phyloP scores from a whole-genome alignment of 768 basidiomycete genomes.

The Psilocybe azurescens region DNA sequence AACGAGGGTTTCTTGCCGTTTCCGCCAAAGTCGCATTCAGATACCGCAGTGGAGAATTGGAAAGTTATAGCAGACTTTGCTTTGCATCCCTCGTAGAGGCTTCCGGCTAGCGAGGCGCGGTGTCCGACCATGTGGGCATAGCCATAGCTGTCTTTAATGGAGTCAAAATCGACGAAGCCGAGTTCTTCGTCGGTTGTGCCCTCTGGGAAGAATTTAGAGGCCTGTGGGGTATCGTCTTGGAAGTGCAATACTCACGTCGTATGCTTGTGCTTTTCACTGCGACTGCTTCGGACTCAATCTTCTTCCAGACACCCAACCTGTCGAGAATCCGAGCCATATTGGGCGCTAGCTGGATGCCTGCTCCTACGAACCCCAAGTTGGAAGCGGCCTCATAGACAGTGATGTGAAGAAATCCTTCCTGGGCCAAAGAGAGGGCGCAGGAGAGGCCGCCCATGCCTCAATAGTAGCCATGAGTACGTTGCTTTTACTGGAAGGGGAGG shows the following conservation, averaged over 20 bases:
- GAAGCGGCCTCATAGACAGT: conserved; percentile 5
- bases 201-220: background rate
- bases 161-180: background rate
- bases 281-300: conserved; percentile 1
- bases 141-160: background rate
- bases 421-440: conserved; percentile 5
- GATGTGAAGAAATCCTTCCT: conserved; percentile 3
- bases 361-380: conserved; percentile 9
- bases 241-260: background rate
- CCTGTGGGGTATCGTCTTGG: background rate
- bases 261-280: background rate
- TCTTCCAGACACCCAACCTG: conserved; percentile 7
- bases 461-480: background rate
- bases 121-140: conserved; percentile 14
- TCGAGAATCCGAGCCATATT: conserved; percentile 11
- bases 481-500: background rate
- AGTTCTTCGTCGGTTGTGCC: conserved; percentile 10
- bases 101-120: conserved; percentile 6
- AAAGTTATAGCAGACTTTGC: conserved; percentile 2
- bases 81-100: conserved; percentile 10
- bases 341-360: conserved; percentile 12
- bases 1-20: background rate
- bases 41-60: conserved; percentile 9
- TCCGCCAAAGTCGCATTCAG: background rate
- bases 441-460: conserved; percentile 9